Percentiles rank a stretch among this genome's conserved stretches.
Conservation (phyloP, 2,329 filamentous ascomycete genomes). For the Ophiostoma triangulosporum region DNA sequence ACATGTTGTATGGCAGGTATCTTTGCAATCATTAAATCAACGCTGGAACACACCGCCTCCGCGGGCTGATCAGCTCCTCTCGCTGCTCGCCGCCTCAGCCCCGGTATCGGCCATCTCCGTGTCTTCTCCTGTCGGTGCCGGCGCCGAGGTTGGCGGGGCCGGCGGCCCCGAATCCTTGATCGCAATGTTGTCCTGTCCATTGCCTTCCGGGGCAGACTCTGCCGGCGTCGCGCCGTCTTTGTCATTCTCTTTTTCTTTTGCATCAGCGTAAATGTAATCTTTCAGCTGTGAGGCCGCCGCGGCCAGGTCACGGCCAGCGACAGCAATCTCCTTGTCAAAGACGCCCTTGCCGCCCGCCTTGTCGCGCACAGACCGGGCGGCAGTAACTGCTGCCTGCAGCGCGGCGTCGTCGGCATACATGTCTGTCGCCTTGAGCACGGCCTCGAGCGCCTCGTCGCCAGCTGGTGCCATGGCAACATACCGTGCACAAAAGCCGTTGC, state of each 20-base stretch:
- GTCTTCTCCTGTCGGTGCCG: not conserved
- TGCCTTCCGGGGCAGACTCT: not conserved
- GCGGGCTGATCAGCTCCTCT: not conserved
- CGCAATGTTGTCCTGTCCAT: not conserved
- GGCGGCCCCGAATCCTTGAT: not conserved
- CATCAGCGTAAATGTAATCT: constrained; percentile 36
- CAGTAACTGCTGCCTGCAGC: constrained; percentile 29
- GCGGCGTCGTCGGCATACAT: constrained; percentile 35
- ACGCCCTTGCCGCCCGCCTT: constrained; percentile 26
- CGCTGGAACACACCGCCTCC: too few relatives aligned
- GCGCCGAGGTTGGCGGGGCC: not conserved
- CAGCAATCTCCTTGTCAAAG: not conserved
- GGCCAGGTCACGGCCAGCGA: constrained; percentile 17
- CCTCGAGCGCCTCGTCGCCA: constrained; percentile 23
- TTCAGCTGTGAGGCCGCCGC: constrained; percentile 34
- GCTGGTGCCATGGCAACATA: constrained; percentile 39
- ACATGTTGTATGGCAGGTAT: too few relatives aligned
- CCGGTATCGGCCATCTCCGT: constrained; percentile 7
- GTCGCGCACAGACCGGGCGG: constrained; percentile 27
- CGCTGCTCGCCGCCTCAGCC: not conserved
- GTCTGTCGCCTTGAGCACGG: constrained; percentile 27
- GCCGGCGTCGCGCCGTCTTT: not conserved
- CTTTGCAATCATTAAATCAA: too few relatives aligned
- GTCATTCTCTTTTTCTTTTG: constrained; percentile 1
- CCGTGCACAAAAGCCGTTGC: constrained; percentile 41